Evolutionary conservation across 768 basidiomycete species (phyloP).

Genomic region (Suillus cothurnatus): DNA sequence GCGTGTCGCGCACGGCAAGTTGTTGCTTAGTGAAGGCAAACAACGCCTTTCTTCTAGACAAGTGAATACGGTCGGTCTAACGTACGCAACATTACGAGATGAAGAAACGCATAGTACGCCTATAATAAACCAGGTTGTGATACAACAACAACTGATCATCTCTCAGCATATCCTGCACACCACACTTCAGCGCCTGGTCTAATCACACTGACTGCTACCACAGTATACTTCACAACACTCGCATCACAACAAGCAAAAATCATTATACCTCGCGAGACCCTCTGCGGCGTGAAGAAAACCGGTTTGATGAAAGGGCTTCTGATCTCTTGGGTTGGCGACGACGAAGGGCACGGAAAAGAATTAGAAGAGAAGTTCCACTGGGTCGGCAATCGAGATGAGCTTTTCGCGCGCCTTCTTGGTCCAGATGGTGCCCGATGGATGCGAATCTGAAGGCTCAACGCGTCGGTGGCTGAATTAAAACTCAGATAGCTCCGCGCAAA

Average conservation of each 20-base stretch:
- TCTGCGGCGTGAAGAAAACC: conserved; percentile 61
- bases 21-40: conserved; percentile 43
- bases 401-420: conserved; percentile 66
- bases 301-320: conserved; percentile 55
- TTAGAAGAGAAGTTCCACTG: conserved; percentile 59
- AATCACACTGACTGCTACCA: conserved; percentile 53
- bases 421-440: conserved; percentile 52
- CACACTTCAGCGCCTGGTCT: conserved; percentile 55
- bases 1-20: conserved; percentile 48
- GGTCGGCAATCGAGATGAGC: conserved; percentile 63
- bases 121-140: neutral
- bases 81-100: neutral
- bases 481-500: conserved; percentile 12
- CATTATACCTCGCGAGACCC: conserved; percentile 44
- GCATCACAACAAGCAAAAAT: conserved; percentile 47
- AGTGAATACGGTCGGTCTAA: conserved; percentile 29
- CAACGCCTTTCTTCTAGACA: conserved; percentile 37
- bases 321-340: conserved; percentile 43
- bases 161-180: conserved; percentile 62
- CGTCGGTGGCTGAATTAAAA: conserved; percentile 12
- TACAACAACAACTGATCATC: neutral
- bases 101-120: conserved; percentile 39
- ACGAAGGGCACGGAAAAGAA: conserved; percentile 34
- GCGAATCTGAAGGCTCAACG: conserved; percentile 36
- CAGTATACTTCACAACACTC: conserved; percentile 58